Base-by-base conservation (phyloP, 331 rosid genomes). In the Spiraea crenata region DNA sequence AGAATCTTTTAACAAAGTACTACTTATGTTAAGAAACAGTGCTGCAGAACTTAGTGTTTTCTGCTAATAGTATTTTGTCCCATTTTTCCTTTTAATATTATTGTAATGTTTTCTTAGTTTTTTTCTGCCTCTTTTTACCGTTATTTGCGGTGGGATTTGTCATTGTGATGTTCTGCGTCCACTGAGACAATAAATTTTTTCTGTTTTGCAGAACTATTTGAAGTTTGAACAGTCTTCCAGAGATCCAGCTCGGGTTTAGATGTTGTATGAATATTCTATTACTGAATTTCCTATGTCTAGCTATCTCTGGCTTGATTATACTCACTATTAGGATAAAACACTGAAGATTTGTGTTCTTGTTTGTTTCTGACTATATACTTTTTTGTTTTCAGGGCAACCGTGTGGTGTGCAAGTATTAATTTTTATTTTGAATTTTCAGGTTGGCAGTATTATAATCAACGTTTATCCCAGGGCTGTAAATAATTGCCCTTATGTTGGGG, bases 401-500 rank as follows among this genome's bases (percentile, higher is more conserved):
- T 75, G 15, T 70, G 14, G 15, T 20, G 50, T 49, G 49, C 50
- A 31, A 37, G 42, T 73, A 72, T 80, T 57, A 62, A 60, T 51
- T 55, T 57, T 69, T 44, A 9, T 46, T 39, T 11, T 47, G 59
- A 57, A 63, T 78, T 75, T 83, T 54, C 85, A 93, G 98, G 91
- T 77, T 67, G 97, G 96, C 63, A 77, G 62, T 72, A 55, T 78
- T 72, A 83, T 93, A 54, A 82, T 63, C 73, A 83, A 76, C 11
- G 89, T 91, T 51, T 87, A 93, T 74, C 77, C 88, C 40, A 89
- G 99, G 87, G 99, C 99, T 46, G 80, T 84, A 57, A 89, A 69
- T 84, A 93, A 87, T 84, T 93, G 96, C 76, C 87, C 97, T 63
- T 91, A 95, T 97, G 78, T 87, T 71, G 99, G 95, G 72, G 87